These are phyloP conservation scores for Termitomyces eurrhizus DNA, from an alignment of 768 basidiomycete species.

Conservation along the genomic window DNA sequence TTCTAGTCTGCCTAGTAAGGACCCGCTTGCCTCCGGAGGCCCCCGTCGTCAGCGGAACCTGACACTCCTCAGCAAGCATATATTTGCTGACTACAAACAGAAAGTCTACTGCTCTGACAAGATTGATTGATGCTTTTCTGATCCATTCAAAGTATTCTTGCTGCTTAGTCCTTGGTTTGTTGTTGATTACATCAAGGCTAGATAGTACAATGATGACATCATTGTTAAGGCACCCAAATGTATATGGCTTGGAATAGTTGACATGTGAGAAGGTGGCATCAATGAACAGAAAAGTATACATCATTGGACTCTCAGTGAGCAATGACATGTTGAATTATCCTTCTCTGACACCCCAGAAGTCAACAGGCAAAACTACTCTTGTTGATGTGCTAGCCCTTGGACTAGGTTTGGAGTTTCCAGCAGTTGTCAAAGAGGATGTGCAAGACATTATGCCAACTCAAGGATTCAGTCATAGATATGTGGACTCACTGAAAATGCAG, in stretches of 20 bases:
- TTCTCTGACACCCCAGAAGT: slow-evolving; percentile 25
- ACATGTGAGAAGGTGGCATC: slow-evolving; percentile 56
- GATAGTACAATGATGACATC: slow-evolving; percentile 65
- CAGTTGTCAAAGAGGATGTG: slow-evolving; percentile 59
- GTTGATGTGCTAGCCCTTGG: slow-evolving; percentile 46
- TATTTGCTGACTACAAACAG: slow-evolving; percentile 47
- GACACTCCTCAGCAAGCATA: slow-evolving; percentile 38
- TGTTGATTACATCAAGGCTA: slow-evolving; percentile 55
- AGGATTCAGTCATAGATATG: slow-evolving; percentile 51
- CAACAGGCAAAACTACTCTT: slow-evolving; percentile 70
- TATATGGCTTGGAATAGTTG: slow-evolving; percentile 57
- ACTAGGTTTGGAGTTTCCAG: slow-evolving; percentile 32
- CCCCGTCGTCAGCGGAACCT: too few relatives aligned
- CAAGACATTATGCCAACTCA: slow-evolving; percentile 48
- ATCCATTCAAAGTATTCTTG: slow-evolving; percentile 59
- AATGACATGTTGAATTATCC: not conserved
- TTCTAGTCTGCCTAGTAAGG: too few relatives aligned
- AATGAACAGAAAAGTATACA: slow-evolving; percentile 30
- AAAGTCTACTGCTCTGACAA: slow-evolving; percentile 51
- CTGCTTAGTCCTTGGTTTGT: slow-evolving; percentile 52
- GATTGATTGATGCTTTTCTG: slow-evolving; percentile 41
- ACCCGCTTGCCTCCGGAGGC: too few relatives aligned
- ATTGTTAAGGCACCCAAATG: slow-evolving; percentile 66
- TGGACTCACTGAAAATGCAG: slow-evolving; percentile 56
- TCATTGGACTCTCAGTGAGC: slow-evolving; percentile 52